Base-by-base conservation (phyloP, 2,329 filamentous ascomycete genomes). In the Exophiala xenobiotica region DNA sequence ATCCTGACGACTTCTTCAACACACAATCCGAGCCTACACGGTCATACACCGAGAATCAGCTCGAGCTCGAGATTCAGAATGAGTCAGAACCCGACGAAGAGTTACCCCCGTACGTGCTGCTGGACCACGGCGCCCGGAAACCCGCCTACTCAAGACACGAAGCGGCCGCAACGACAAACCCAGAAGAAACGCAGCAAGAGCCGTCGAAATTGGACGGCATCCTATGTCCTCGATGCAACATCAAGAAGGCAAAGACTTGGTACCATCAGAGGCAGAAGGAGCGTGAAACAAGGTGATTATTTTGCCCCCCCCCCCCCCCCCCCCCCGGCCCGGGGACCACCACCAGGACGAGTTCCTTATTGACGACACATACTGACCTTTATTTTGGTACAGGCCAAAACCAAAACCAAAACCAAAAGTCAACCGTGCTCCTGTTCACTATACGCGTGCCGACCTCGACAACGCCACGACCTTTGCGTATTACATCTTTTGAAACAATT, bases 231-330 rank as follows among this genome's bases (percentile, higher is more conserved):
- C 41, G 51, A 12, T 46, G 46, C 38, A 54, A 46, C 7, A 16
- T 48, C 5, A 40, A 26, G 14, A 54, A 42, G 19, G 51, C 51
- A 22, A 54, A 43, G 24, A 33, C 46, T 20, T 54, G 51, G 51
- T 54, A 49, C 35, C 41, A 42, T 11, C 46, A 35, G 19, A 33
- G 14, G 16, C 45, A 41, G 4, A 40, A 44, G 26, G 39, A 33
- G 16, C 20, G 29, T 14, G 22, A 27, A 5, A 19, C 37, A 9
- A 14, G 29, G 20, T 43, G 11, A 33, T 12, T 35, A 11, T 16
- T 35, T 35, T 16, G 6, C 18, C 9, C 11, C 4, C 6, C 9
- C 18, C 6, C 9, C 16, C 16, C 26, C 26, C 6, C 12, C 26
- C 12, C 26, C 26, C 26, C 26, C 6, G 12, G 26, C n/a, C n/a